These are phyloP conservation scores for Ophiostoma triangulosporum DNA, from an alignment of 2,329 filamentous ascomycete species.

Conservation along the genomic window DNA sequence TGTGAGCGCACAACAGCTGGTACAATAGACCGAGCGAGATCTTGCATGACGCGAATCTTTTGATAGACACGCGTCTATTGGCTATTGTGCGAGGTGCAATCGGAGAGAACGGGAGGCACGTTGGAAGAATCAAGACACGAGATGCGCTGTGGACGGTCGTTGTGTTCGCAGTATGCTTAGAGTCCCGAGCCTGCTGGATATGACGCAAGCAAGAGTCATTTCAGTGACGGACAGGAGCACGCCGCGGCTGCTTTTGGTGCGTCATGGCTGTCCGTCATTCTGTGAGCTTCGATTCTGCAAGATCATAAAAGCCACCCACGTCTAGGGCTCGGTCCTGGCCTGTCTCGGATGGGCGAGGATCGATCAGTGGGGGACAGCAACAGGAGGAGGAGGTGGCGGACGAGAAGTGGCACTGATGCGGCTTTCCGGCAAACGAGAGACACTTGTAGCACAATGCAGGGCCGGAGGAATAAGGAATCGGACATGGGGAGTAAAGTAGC, in stretches of 20 bases:
- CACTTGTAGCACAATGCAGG: neutral
- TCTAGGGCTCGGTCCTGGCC: neutral
- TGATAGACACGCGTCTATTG: neutral
- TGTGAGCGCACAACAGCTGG: neutral
- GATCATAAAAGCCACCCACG: neutral
- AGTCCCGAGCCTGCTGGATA: too few species aligned
- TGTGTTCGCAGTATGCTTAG: too few species aligned
- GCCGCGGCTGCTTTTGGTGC: too few species aligned
- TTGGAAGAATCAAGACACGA: neutral
- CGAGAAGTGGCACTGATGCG: neutral
- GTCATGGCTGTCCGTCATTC: too few species aligned
- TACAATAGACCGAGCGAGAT: conserved; percentile 4
- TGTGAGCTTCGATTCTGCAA: too few species aligned
- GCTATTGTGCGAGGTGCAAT: neutral
- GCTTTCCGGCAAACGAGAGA: conserved; percentile 3
- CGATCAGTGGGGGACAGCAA: neutral
- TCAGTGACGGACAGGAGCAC: too few species aligned
- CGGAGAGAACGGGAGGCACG: neutral
- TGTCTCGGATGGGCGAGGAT: neutral
- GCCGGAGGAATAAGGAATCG: neutral
- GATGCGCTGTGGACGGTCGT: too few species aligned
- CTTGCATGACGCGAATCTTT: conserved; percentile 3
- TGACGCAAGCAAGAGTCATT: too few species aligned
- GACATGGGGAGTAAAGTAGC: neutral
- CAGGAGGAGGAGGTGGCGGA: neutral